A percentile compares a stretch with the other conserved stretches of the same genome.
phyloP scores from a whole-genome alignment of 176 grass and related monocot genomes.

The Rhynchospora tenuis region DNA sequence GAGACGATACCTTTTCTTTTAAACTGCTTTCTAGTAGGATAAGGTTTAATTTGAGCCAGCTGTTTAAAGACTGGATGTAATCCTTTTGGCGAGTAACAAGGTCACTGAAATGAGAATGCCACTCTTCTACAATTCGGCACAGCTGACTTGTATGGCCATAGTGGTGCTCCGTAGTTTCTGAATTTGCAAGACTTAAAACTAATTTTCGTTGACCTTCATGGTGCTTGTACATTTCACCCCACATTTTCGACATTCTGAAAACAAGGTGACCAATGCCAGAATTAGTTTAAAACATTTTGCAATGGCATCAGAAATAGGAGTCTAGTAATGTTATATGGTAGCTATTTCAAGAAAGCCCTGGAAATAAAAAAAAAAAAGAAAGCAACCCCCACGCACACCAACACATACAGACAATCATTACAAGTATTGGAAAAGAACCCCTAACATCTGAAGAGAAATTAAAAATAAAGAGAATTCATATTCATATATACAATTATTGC shows the following conservation, averaged over 20 bases:
- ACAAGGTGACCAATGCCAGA: conserved; percentile 25
- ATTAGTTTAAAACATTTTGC: no score
- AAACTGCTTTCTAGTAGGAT: conserved; percentile 89
- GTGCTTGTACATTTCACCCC: conserved; percentile 72
- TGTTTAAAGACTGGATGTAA: conserved; percentile 61
- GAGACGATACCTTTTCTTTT: conserved; percentile 89
- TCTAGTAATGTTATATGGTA: neutral
- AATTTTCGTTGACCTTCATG: conserved; percentile 57
- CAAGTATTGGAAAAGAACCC: neutral
- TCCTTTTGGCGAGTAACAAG: conserved; percentile 72
- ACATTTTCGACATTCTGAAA: conserved; percentile 90
- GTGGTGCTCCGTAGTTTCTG: conserved; percentile 69
- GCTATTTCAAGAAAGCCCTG: neutral
- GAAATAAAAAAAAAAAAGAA: neutral
- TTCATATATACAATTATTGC: neutral
- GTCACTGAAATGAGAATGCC: conserved; percentile 60
- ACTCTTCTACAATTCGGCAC: conserved; percentile 56
- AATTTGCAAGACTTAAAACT: conserved; percentile 54
- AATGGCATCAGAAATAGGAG: no score
- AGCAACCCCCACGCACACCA: neutral
- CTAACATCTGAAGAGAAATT: neutral
- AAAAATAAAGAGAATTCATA: neutral
- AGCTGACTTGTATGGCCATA: conserved; percentile 77
- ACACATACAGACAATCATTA: no score
- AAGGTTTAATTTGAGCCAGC: conserved; percentile 86